Base-by-base conservation (phyloP, 257 asterid genomes). In the Solanum sejunctum region DNA sequence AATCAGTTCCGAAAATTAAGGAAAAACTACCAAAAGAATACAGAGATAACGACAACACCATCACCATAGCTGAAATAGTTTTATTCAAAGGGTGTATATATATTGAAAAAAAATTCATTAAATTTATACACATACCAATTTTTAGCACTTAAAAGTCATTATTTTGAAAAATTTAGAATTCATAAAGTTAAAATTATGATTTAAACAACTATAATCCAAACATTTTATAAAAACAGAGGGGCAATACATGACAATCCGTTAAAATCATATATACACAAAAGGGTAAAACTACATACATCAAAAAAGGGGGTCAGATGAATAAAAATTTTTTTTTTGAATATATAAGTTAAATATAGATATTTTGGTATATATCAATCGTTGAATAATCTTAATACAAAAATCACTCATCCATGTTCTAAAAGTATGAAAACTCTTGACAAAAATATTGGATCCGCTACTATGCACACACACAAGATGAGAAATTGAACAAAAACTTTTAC, bases 401-500 rank as follows among this genome's bases (percentile, higher is more conserved):
- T 28, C 32, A 28, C 32, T 28, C 32, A 28, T 28, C 3, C 3
- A 28, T 28, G 32, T 28, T 28, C 32, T 28, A 28, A 28, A 28
- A 28, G 32, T 2, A 28, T 28, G 32, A 28, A 28, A 0, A 28
- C 32, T 3, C 32, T 28, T 1, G 28, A 28, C 28, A 28, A 28
- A 28, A 28, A 28, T 28, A 2, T 1, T 28, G 32, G 36, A 1
- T 32, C 3, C 0, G 36, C 36, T 3, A 32, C 36, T 32, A 36
- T 36, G 41, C 4, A 36, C 4, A 12, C 0, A 51, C 49, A 17
- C 6, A 60, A 81, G 10, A 43, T 61, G 67, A 26, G 18, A 3
- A 32, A 51, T 7, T 1, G 11, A 51, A 0, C 23, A n/a, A 70
- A 43, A 18, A 16, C 0, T 17, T 16, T 5, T 83, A 94, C 99